These are phyloP conservation scores for Helichrysum umbraculigerum DNA, from an alignment of 129 eudicot genomes.

Conservation along the genomic window DNA sequence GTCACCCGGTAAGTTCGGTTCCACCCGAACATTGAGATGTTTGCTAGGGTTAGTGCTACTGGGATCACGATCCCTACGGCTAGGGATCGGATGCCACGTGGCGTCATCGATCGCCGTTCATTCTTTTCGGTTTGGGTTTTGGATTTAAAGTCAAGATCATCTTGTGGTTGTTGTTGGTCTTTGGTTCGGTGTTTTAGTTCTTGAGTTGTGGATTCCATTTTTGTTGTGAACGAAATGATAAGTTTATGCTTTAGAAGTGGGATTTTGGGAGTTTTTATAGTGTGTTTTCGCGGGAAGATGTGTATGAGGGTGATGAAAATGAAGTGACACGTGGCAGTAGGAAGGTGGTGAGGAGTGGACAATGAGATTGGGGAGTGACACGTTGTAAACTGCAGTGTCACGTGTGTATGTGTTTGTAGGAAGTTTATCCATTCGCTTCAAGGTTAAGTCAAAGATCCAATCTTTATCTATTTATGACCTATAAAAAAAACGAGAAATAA, in stretches of 20 bases:
- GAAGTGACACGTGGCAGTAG: conserved; percentile 34
- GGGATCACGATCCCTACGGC: conserved; percentile 64
- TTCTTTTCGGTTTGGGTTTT: neutral
- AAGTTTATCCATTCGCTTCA: neutral
- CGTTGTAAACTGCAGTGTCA: conserved; percentile 32
- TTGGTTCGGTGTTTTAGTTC: conserved; percentile 46
- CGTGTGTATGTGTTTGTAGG: neutral
- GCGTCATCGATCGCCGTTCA: conserved; percentile 40
- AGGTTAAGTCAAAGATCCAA: neutral
- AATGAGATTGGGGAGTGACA: conserved; percentile 11
- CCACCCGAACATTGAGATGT: conserved; percentile 55
- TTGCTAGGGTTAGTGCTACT: conserved; percentile 47
- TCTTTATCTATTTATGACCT: neutral
- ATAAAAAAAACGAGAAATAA: no score
- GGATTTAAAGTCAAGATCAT: neutral
- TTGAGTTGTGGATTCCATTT: conserved; percentile 37
- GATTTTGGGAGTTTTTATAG: conserved; percentile 12
- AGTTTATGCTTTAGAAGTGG: neutral
- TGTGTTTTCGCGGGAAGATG: conserved; percentile 17
- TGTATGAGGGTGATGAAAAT: conserved; percentile 1
- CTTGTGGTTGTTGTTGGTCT: conserved; percentile 24
- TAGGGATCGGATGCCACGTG: conserved; percentile 67
- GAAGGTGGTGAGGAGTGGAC: conserved; percentile 35
- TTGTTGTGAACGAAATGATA: neutral
- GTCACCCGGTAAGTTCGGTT: conserved; percentile 28